These are phyloP conservation scores for Barnettozyma sucrosica DNA, from an alignment of 805 yeast species.

Conservation along the genomic window DNA sequence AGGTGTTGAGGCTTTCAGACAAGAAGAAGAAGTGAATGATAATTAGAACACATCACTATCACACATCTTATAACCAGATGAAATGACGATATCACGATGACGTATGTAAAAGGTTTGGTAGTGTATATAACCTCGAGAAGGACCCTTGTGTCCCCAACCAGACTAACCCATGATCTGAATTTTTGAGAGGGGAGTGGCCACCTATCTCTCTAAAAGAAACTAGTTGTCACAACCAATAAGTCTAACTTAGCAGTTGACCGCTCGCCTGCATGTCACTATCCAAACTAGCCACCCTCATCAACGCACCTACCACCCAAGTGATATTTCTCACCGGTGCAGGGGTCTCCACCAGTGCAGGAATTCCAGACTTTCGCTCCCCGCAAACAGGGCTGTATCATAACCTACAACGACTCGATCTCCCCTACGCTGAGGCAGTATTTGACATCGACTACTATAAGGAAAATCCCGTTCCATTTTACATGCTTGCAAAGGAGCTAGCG, in stretches of 20 bases:
- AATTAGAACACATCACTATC: neutral
- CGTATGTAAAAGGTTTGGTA: neutral
- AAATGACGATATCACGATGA: neutral
- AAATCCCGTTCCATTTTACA: constrained; percentile 79
- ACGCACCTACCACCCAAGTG: constrained; percentile 30
- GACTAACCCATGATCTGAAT: neutral
- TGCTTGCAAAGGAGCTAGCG: constrained; percentile 75
- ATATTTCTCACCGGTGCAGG: constrained; percentile 89
- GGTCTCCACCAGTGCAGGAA: constrained; percentile 87
- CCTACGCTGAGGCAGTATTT: constrained; percentile 94
- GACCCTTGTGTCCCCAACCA: neutral
- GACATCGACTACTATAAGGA: constrained; percentile 76
- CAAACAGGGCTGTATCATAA: constrained; percentile 84
- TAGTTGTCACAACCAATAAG: neutral
- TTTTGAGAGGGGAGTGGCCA: neutral
- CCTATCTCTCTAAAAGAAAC: no score
- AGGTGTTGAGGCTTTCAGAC: constrained; percentile 11
- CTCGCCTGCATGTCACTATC: constrained; percentile 2
- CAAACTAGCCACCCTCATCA: constrained; percentile 10
- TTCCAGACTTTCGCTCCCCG: constrained; percentile 93
- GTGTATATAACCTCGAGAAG: neutral
- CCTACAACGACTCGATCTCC: constrained; percentile 63
- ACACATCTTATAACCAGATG: neutral
- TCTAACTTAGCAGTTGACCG: neutral
- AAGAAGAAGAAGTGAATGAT: neutral